These are phyloP conservation scores for Aspergillus sp. DNA, from an alignment of 2,329 filamentous ascomycete genomes.

Conservation along the genomic window DNA sequence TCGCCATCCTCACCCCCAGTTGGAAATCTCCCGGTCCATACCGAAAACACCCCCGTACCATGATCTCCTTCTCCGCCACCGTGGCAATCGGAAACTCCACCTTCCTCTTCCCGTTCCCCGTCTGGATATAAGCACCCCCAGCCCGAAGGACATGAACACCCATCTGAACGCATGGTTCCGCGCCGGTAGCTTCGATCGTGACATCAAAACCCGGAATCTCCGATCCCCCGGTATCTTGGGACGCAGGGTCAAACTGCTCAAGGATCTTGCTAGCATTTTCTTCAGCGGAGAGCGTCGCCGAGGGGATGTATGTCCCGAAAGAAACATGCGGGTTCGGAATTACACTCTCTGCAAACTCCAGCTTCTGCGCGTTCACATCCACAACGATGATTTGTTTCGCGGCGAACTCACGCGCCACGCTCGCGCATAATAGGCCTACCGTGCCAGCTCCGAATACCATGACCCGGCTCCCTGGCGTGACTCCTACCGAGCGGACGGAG, in stretches of 20 bases:
- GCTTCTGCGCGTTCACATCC: slow-evolving; percentile 60
- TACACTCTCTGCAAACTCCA: slow-evolving; percentile 50
- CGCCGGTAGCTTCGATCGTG: slow-evolving; percentile 46
- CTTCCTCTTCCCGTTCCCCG: slow-evolving; percentile 40
- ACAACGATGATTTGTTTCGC: slow-evolving; percentile 60
- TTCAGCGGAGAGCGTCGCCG: slow-evolving; percentile 9
- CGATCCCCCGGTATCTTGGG: slow-evolving; percentile 20
- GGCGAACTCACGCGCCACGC: slow-evolving; percentile 61
- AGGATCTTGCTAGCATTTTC: slow-evolving; percentile 31
- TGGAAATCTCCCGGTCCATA: slow-evolving; percentile 35
- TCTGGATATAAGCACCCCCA: slow-evolving; percentile 35
- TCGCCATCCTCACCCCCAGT: slow-evolving; percentile 40
- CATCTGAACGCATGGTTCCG: slow-evolving; percentile 44
- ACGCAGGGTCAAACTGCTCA: slow-evolving; percentile 8
- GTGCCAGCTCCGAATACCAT: slow-evolving; percentile 66
- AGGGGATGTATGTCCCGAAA: slow-evolving; percentile 14
- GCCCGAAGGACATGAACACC: slow-evolving; percentile 40
- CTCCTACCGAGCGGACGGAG: slow-evolving; percentile 38
- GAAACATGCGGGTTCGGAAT: slow-evolving; percentile 5
- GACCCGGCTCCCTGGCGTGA: slow-evolving; percentile 41
- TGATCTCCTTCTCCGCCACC: slow-evolving; percentile 35
- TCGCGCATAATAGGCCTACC: slow-evolving; percentile 62
- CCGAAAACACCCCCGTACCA: slow-evolving; percentile 34
- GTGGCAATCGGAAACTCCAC: slow-evolving; percentile 37
- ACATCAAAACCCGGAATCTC: slow-evolving; percentile 40